These are phyloP conservation scores for Pestalotiopsis fici DNA, from an alignment of 2,329 filamentous ascomycete genomes.

Conservation along the genomic window DNA sequence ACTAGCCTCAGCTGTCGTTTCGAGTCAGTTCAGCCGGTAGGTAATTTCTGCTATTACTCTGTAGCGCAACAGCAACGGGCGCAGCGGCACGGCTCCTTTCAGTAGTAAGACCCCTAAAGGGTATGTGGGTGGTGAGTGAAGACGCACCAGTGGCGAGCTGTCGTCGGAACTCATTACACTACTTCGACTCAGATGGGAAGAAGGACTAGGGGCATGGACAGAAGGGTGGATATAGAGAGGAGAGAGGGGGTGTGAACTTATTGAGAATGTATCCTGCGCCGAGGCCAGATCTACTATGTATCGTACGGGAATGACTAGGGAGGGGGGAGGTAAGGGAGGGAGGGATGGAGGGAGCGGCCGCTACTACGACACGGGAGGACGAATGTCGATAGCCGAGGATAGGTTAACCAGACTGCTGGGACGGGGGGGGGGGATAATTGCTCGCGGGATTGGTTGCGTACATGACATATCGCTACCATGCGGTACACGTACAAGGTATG, in stretches of 20 bases:
- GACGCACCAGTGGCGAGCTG: no score
- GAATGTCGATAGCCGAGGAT: conserved; percentile 7
- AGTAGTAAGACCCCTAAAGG: not conserved
- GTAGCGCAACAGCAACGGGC: not conserved
- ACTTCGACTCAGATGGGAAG: not conserved
- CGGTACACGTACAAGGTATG: no score
- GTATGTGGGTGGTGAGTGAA: not conserved
- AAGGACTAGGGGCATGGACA: not conserved
- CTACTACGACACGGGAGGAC: not conserved
- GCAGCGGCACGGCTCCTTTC: not conserved
- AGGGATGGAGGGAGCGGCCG: not conserved
- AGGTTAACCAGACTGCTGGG: conserved; percentile 8
- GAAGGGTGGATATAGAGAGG: no score
- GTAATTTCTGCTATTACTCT: not conserved
- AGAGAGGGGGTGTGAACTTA: not conserved
- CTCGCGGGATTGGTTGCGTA: not conserved
- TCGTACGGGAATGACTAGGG: not conserved
- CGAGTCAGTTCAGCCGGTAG: not conserved
- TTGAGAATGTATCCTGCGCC: not conserved
- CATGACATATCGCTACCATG: not conserved
- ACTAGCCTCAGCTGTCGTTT: not conserved
- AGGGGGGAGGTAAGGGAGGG: not conserved
- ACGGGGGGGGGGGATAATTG: not conserved
- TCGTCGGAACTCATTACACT: no score
- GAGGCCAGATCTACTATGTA: not conserved